Evolutionary conservation across 179 eudicot species (phyloP).

Genomic region (Spergularia azorica): DNA sequence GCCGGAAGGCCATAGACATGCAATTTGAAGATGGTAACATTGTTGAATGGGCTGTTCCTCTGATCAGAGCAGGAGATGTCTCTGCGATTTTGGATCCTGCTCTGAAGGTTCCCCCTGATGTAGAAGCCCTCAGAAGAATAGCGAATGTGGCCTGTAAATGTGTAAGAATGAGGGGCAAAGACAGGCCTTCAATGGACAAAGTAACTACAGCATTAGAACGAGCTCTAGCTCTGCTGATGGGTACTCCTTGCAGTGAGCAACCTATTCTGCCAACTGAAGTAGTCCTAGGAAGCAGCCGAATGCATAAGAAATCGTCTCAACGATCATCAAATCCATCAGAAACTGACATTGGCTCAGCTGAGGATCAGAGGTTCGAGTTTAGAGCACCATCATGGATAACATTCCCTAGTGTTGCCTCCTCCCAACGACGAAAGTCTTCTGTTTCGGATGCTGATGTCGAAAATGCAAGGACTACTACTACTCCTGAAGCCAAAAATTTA

Average conservation of each 20-base stretch:
- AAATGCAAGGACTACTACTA: conserved; percentile 38
- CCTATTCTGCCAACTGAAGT: conserved; percentile 92
- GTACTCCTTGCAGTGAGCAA: conserved; percentile 89
- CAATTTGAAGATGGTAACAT: conserved; percentile 83
- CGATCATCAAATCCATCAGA: conserved; percentile 79
- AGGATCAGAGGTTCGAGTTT: conserved; percentile 77
- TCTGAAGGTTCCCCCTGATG: conserved; percentile 59
- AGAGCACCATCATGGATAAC: conserved; percentile 98
- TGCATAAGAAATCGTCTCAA: conserved; percentile 90
- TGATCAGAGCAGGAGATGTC: conserved; percentile 64
- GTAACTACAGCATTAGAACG: conserved; percentile 85
- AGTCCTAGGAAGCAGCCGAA: conserved; percentile 81
- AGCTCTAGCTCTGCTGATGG: conserved; percentile 80
- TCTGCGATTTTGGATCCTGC: conserved; percentile 57
- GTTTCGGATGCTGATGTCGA: conserved; percentile 74
- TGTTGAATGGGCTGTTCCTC: conserved; percentile 95
- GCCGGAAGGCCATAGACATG: conserved; percentile 93
- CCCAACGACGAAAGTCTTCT: conserved; percentile 89
- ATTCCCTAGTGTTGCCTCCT: conserved; percentile 89
- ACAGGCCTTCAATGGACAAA: conserved; percentile 92
- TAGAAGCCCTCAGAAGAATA: conserved; percentile 71
- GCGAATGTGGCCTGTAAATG: conserved; percentile 83
- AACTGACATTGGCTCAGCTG: conserved; percentile 61
- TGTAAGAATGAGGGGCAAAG: conserved; percentile 92
- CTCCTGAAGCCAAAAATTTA: conserved; percentile 30